Conservation (phyloP, 164 flowering plant species). For the Malania oleifera region DNA sequence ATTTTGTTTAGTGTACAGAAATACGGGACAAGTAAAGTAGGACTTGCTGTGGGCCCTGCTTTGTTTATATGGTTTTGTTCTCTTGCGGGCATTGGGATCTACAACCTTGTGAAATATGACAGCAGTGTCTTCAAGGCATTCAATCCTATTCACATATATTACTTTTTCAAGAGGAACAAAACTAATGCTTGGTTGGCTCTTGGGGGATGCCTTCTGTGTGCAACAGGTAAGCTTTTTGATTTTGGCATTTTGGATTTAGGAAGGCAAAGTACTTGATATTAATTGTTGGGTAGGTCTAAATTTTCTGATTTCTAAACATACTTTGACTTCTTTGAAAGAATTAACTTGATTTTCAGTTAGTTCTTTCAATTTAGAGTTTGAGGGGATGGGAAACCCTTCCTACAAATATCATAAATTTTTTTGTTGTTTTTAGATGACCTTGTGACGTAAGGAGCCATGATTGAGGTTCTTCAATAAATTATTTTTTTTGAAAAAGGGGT, state of each 20-base stretch:
- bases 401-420: no score
- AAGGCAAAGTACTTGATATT: background rate
- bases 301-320: no score
- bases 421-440: no score
- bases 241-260: background rate
- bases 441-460: no score
- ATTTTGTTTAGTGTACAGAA: constrained; percentile 89
- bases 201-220: constrained; percentile 96
- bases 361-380: no score
- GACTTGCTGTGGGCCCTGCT: constrained; percentile 94
- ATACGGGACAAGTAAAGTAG: constrained; percentile 96
- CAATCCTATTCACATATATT: constrained; percentile 87
- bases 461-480: no score
- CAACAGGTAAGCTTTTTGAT: constrained; percentile 58
- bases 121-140: constrained; percentile 73
- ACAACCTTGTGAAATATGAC: constrained; percentile 86
- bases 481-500: no score
- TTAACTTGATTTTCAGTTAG: no score
- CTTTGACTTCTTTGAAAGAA: no score
- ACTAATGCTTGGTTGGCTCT: constrained; percentile 84
- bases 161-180: constrained; percentile 86
- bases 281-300: background rate
- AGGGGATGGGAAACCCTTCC: no score
- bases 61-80: constrained; percentile 94
- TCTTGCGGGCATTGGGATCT: constrained; percentile 86